Base-by-base conservation (phyloP, 495 filamentous ascomycete species). In the Lineolata rhizophorae region DNA sequence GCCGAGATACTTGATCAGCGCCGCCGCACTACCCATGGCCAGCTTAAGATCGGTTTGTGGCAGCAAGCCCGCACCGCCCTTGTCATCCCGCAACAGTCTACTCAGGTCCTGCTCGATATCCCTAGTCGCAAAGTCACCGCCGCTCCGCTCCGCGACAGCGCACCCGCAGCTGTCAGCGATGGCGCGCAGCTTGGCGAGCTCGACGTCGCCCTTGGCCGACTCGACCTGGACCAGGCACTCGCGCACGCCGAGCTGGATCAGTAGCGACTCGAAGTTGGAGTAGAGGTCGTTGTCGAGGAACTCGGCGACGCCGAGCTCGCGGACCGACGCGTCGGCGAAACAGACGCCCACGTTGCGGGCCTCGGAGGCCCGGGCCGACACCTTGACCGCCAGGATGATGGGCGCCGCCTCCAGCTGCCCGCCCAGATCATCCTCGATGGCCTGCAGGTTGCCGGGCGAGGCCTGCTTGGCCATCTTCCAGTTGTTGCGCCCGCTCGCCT, bases 281-380 rank as follows among this genome's bases (percentile, higher is more conserved):
- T 92, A 99, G 9, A 93, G 60, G 48, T 99, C 90, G 42, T 95
- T 99, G 58, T 99, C 87, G 17, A 91, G 62, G 44, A 99, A 99
- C 48, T 99, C 87, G 61, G 77, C 90, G 22, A 99, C 83, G 17
- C 87, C 87, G 0, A 99, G 65, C 54, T 99, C 87, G 31, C 90
- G 64, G 39, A 93, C 84, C 44, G 79, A 94, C 6, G 87, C 87
- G 65, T 99, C 87, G 5, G 90, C 87, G 55, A 99, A 99, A 54
- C 87, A 94, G 16, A 95, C 84, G 9, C 87, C 87, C 2, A 97
- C 80, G 35, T 65, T 76, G 29, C 90, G 61, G 2, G 76, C 80
- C 50, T 93, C 83, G 0, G 70, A 65, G 2, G 82, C 84, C 46
- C 76, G 84, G 2, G 79, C 72, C 0, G 76, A 74, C 21, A 95